phyloP scores from a whole-genome alignment of 352 stramenopile species.

The Globisporangium okanoganense region DNA sequence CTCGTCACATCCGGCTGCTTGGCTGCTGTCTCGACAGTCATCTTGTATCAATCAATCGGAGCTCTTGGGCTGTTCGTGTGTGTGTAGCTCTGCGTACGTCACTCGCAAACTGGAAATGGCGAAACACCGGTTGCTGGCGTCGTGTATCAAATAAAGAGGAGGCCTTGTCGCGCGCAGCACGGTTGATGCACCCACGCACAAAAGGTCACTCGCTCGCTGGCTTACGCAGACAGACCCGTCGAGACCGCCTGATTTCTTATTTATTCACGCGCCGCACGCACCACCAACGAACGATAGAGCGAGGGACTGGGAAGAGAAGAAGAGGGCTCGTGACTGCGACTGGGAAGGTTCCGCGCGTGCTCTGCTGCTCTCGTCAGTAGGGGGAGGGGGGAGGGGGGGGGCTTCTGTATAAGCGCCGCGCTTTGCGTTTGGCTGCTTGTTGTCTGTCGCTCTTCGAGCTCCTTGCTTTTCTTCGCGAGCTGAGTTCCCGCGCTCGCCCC shows the following conservation, averaged over 20 bases:
- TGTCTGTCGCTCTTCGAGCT: background rate
- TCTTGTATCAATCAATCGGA: background rate
- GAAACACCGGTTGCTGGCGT: background rate
- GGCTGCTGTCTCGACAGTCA: constrained; percentile 4
- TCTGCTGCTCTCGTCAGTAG: background rate
- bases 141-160: background rate
- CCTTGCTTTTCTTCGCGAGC: background rate
- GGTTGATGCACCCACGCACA: background rate
- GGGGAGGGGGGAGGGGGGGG: background rate
- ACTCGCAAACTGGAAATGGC: constrained; percentile 1
- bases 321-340: background rate
- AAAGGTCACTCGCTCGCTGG: background rate
- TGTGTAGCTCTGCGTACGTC: constrained; percentile 1
- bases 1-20: constrained; percentile 3
- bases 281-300: background rate
- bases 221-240: background rate
- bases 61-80: background rate
- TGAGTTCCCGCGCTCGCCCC: constrained; percentile 11
- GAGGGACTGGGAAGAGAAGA: background rate
- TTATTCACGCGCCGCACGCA: background rate
- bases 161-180: background rate
- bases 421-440: background rate
- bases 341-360: constrained; percentile 12
- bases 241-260: constrained; percentile 7
- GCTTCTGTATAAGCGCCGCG: background rate